A percentile compares a stretch with the other conserved stretches of the same genome.
These are phyloP conservation scores for Gremmenia infestans DNA, from an alignment of 2,329 filamentous ascomycete species.

Conservation along the genomic window DNA sequence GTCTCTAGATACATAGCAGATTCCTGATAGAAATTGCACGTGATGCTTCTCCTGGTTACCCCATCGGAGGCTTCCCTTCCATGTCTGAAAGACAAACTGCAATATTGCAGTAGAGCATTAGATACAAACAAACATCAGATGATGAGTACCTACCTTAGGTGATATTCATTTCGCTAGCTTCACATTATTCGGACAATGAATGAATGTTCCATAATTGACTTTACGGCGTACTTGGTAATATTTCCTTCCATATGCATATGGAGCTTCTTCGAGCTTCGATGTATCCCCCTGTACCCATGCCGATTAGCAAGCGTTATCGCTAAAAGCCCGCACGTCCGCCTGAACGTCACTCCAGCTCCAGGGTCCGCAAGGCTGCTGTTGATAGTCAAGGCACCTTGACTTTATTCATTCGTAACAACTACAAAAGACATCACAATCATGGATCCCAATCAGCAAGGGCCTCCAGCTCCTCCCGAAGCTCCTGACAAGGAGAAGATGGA, in stretches of 20 bases:
- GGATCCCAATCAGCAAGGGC: conserved; percentile 24
- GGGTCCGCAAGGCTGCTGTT: conserved; percentile 3
- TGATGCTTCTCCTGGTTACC: neutral
- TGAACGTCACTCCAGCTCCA: conserved; percentile 1
- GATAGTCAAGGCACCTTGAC: neutral
- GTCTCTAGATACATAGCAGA: neutral
- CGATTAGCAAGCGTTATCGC: conserved; percentile 15
- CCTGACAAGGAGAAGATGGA: conserved; percentile 57
- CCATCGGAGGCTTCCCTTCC: neutral
- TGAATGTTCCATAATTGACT: neutral
- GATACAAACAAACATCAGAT: too few species aligned
- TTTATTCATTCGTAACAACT: neutral
- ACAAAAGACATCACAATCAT: conserved; percentile 14
- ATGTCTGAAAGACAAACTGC: neutral
- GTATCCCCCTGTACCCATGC: neutral
- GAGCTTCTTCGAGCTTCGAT: conserved; percentile 7
- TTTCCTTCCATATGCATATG: neutral
- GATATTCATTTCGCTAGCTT: too few species aligned
- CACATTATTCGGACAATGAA: too few species aligned
- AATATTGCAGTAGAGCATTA: neutral
- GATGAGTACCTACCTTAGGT: too few species aligned
- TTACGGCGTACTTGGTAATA: neutral
- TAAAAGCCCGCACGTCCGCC: neutral
- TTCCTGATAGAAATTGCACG: neutral
- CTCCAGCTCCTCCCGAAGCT: conserved; percentile 37